Evolutionary conservation across 176 grass and related monocot genomes (phyloP).

Genomic region (Carex scoparia): DNA sequence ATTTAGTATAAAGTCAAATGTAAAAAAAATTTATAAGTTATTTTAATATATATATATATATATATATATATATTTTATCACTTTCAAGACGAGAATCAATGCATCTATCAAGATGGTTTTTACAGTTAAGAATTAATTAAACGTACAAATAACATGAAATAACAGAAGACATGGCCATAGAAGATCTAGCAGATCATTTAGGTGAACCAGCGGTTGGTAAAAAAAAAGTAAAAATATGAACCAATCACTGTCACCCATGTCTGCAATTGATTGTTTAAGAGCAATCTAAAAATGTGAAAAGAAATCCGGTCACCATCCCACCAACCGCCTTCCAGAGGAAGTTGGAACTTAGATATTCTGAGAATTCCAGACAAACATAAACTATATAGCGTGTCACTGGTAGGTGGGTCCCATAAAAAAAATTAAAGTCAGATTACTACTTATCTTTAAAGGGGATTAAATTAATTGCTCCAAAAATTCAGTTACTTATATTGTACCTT

Average conservation of each 20-base stretch:
- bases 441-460: no score
- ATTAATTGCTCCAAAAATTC: no score
- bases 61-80: no score
- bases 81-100: background rate
- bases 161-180: background rate
- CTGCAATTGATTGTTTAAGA: background rate
- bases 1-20: no score
- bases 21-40: no score
- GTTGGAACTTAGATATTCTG: background rate
- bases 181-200: background rate
- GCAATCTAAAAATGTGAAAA: background rate
- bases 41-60: no score
- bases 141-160: background rate
- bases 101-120: background rate
- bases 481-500: no score
- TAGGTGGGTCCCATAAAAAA: background rate
- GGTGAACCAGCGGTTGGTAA: background rate
- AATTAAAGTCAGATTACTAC: no score
- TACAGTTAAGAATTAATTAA: background rate
- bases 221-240: background rate
- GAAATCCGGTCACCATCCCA: background rate
- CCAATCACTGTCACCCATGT: background rate
- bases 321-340: constrained; percentile 1
- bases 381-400: background rate
- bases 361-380: background rate